These are phyloP conservation scores for Tuctoria greenei DNA, from an alignment of 176 grass and related monocot genomes.

Conservation along the genomic window DNA sequence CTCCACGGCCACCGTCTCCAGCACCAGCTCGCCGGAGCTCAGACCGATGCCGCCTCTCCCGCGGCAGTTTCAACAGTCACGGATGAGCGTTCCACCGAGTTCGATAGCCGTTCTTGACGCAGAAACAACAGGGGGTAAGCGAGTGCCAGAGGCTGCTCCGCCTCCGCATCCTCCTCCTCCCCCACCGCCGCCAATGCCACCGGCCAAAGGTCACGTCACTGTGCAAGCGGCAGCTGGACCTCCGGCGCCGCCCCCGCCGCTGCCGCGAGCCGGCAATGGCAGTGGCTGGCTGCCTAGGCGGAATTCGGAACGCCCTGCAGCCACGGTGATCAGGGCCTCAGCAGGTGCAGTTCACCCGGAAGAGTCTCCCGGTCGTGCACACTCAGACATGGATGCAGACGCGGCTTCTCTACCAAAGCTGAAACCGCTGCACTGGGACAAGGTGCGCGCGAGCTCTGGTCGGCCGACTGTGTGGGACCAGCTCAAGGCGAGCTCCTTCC, in stretches of 20 bases:
- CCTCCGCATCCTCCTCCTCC: slow-evolving; percentile 36
- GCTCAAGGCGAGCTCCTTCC: slow-evolving; percentile 73
- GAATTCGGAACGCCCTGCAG: slow-evolving; percentile 17
- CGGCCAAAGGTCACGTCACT: neutral
- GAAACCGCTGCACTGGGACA: slow-evolving; percentile 83
- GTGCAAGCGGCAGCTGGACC: neutral
- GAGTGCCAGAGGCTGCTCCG: slow-evolving; percentile 23
- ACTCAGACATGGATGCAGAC: slow-evolving; percentile 32
- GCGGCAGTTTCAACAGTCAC: slow-evolving; percentile 48
- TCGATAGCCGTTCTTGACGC: slow-evolving; percentile 30
- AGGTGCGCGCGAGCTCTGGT: slow-evolving; percentile 65
- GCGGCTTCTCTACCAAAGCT: slow-evolving; percentile 39
- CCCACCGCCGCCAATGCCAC: slow-evolving; percentile 34
- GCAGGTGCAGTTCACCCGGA: slow-evolving; percentile 34
- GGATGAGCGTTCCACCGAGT: slow-evolving; percentile 36
- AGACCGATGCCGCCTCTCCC: slow-evolving; percentile 74
- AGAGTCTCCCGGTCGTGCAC: slow-evolving; percentile 12
- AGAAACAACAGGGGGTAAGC: slow-evolving; percentile 38
- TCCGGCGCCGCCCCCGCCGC: slow-evolving; percentile 40
- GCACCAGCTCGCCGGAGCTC: slow-evolving; percentile 78
- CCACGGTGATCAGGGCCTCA: slow-evolving; percentile 54
- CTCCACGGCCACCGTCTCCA: slow-evolving; percentile 47
- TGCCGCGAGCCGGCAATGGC: slow-evolving; percentile 47
- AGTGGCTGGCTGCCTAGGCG: slow-evolving; percentile 54
- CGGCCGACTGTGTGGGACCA: slow-evolving; percentile 80